Evolutionary conservation across 208 protist genomes (phyloP).

Genomic region (Acanthamoeba sp.): DNA sequence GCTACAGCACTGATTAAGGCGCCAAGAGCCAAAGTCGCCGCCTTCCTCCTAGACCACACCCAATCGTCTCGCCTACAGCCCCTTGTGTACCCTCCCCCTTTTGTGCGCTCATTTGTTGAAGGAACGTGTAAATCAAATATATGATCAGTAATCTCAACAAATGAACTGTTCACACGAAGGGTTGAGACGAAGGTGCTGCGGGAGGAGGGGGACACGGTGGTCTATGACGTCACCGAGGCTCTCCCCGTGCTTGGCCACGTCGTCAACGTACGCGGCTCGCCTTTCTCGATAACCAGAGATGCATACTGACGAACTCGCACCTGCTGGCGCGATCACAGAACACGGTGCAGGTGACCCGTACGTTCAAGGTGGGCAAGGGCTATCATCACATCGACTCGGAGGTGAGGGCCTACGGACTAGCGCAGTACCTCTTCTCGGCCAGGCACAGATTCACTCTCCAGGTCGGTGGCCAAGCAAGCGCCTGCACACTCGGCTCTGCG

Average conservation of each 20-base stretch:
- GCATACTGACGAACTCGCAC: no score
- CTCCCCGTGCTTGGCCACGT: neutral
- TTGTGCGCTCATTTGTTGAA: neutral
- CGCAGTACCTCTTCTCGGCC: constrained; percentile 38
- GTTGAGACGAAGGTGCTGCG: neutral
- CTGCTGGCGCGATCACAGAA: neutral
- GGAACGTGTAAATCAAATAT: neutral
- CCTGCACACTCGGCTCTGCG: neutral
- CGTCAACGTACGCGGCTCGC: neutral
- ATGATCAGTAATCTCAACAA: neutral
- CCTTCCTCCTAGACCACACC: neutral
- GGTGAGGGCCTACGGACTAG: neutral
- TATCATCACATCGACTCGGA: constrained; percentile 5
- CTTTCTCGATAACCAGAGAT: no score
- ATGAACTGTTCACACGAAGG: neutral
- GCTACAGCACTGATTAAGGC: neutral
- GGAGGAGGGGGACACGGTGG: neutral
- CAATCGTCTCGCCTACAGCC: neutral
- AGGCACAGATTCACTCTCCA: neutral
- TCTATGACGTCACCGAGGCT: constrained; percentile 7
- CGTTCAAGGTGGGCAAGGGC: neutral
- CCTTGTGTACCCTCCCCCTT: neutral
- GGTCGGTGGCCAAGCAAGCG: neutral
- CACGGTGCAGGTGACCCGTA: neutral
- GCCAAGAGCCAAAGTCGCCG: neutral